Conservation (phyloP, 805 yeast genomes). For the Cyberlindnera maritima region DNA sequence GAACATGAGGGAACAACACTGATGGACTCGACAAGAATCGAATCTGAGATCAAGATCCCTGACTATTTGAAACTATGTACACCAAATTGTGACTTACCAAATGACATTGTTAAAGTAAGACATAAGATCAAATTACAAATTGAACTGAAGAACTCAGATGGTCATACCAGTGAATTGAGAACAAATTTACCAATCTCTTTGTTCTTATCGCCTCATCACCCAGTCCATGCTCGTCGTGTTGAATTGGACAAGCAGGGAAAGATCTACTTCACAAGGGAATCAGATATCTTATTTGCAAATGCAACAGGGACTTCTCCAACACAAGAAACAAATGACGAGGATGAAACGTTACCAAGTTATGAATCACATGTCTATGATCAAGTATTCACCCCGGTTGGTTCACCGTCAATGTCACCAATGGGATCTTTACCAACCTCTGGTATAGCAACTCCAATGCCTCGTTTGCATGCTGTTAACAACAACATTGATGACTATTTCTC, state of each 20-base stretch:
- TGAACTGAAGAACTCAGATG: conserved; percentile 68
- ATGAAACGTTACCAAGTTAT: conserved; percentile 72
- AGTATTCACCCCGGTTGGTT: conserved; percentile 22
- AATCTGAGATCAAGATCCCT: conserved; percentile 60
- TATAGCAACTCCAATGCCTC: conserved; percentile 8
- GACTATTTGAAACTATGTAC: conserved; percentile 65
- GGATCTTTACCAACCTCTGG: conserved; percentile 8
- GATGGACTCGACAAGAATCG: conserved; percentile 61
- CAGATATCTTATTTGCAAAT: conserved; percentile 28
- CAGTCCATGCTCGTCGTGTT: conserved; percentile 42
- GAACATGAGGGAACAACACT: conserved; percentile 42
- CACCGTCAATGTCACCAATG: conserved; percentile 8
- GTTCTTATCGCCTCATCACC: conserved; percentile 70
- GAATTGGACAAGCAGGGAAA: conserved; percentile 36
- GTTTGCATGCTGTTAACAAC: background rate
- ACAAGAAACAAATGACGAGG: conserved; percentile 15
- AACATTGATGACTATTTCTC: conserved; percentile 7
- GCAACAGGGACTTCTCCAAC: background rate
- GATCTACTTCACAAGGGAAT: conserved; percentile 35
- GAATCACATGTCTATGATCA: conserved; percentile 68
- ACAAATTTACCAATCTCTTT: conserved; percentile 78
- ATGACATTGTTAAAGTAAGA: conserved; percentile 62
- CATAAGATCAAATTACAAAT: conserved; percentile 78
- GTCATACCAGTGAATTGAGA: conserved; percentile 80
- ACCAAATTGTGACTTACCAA: conserved; percentile 72